Base-by-base conservation (phyloP, 257 asterid genomes). In the Gentiana dahurica region DNA sequence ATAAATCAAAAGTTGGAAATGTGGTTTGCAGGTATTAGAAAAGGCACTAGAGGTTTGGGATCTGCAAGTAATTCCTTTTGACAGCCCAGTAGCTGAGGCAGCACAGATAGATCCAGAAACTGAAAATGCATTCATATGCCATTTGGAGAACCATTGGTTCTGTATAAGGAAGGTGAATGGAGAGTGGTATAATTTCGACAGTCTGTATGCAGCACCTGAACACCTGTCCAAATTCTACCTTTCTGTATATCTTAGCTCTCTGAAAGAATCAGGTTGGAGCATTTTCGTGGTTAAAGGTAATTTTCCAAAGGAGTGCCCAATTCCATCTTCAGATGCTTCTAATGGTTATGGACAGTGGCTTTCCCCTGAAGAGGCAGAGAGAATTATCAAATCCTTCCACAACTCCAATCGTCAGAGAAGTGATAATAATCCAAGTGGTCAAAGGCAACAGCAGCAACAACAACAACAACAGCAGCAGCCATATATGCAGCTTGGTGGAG, bases 171-270 rank as follows among this genome's bases (percentile, higher is more conserved):
- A 85, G 80, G 97, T 88, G 36, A 85, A 84, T 50, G 95, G 95
- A 51, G 98, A 91, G 62, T 77, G 82, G 82, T 77, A 77, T 54
- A 77, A 77, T 58, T 77, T 77, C 45, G 69, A 77, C 56, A 77
- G 82, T 64, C 76, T 77, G 8, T 73, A 73, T 46, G 75, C 79
- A 1, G 82, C 79, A 8, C 99, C 99, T 0, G 87, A 92, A 77
- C 97, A 92, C 85, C 93, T 92, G 58, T 92, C 99, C 33, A 88
- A 77, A 75, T 88, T 92, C 57, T 92, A 92, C 86, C 97, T 92
- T 57, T 92, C 99, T 15, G 99, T 95, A 57, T 85, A 85, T 70
- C 84, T 92, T 9, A 91, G 86, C 80, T 77, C 97, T 6, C 62
- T 92, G 59, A 92, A 86, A 75, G 80, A 77, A 61, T 81, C 67